These are phyloP conservation scores for Aspergillus bertholletiae DNA, from an alignment of 495 filamentous ascomycete genomes.

Conservation along the genomic window DNA sequence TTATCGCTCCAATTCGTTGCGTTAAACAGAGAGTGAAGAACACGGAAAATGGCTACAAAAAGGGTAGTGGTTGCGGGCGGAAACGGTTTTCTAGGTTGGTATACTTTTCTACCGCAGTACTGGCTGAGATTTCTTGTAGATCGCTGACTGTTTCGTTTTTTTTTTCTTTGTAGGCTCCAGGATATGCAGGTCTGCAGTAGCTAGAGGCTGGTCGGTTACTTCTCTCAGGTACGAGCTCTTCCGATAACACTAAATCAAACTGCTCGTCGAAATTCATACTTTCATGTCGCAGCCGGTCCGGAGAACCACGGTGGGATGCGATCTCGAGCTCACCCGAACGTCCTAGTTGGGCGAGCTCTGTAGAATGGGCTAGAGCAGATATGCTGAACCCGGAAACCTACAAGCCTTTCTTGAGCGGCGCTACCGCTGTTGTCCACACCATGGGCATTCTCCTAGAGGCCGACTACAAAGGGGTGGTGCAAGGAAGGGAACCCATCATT, in stretches of 20 bases:
- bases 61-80: slow-evolving; percentile 87
- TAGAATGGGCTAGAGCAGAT: slow-evolving; percentile 85
- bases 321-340: slow-evolving; percentile 69
- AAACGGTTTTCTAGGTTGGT: slow-evolving; percentile 81
- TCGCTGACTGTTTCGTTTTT: slow-evolving; percentile 1
- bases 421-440: slow-evolving; percentile 83
- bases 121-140: not conserved
- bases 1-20: not conserved
- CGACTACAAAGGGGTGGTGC: slow-evolving; percentile 92
- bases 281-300: slow-evolving; percentile 65
- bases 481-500: slow-evolving; percentile 72
- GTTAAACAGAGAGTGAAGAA: not conserved
- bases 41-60: slow-evolving; percentile 48
- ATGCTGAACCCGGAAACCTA: slow-evolving; percentile 80
- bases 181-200: slow-evolving; percentile 84
- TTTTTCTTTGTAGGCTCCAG: slow-evolving; percentile 55
- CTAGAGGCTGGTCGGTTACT: slow-evolving; percentile 81
- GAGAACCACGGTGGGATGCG: slow-evolving; percentile 77
- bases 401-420: slow-evolving; percentile 62
- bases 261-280: slow-evolving; percentile 8
- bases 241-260: not conserved
- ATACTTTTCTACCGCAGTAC: not conserved
- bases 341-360: slow-evolving; percentile 75
- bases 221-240: slow-evolving; percentile 69
- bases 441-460: slow-evolving; percentile 97